Evolutionary conservation across 2,329 filamentous ascomycete species (phyloP), one percentile per base, ranked within the genome.

Genomic region (Ilyonectria sp.): DNA sequence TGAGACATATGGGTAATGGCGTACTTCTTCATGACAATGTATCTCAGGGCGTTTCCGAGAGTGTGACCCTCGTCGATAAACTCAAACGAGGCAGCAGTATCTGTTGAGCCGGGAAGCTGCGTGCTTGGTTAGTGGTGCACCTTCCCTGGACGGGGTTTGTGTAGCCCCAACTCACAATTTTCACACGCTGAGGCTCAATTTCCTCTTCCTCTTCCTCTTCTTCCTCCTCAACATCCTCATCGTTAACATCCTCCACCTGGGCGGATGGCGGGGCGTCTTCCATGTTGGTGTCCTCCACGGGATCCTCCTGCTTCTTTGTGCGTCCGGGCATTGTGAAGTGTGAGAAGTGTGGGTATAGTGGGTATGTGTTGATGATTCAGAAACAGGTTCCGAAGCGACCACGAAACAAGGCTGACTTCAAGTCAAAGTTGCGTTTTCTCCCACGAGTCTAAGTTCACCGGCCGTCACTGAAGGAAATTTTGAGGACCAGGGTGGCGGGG

Each of bases 1-100:
- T 19, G 19, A 3, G 8, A n/a, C 2, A 9, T 19, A 11, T 11
- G 3, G 8, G 58, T 11, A n/a, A 11, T 33, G 53, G 78, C 90
- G 72, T 85, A 98, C 95, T 99, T 99, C 84, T 98, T 98, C 93
- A 97, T 98, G 77, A 99, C 97, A 70, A 98, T 92, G 79, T 95
- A 98, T 77, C 96, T 89, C 75, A 99, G 84, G 10, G 95, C 94
- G 82, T 99, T 99, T 31, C 96, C 96, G 59, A 99, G 86, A 0
- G 96, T 99, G 82, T 99, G 96, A 49, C 97, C 94, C 84, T 99
- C 96, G 52, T 94, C 91, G 67, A 93, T 90, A 76, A 99, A 97
- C 79, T 98, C 94, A 79, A 98, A 99, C 17, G 94, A 97, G 33
- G 96, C 96, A 5, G 95, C 95, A 9, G 92, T 95, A 56, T 95